Evolutionary conservation across 331 rosid genomes (phyloP).

Genomic region (Rosa hybrid): DNA sequence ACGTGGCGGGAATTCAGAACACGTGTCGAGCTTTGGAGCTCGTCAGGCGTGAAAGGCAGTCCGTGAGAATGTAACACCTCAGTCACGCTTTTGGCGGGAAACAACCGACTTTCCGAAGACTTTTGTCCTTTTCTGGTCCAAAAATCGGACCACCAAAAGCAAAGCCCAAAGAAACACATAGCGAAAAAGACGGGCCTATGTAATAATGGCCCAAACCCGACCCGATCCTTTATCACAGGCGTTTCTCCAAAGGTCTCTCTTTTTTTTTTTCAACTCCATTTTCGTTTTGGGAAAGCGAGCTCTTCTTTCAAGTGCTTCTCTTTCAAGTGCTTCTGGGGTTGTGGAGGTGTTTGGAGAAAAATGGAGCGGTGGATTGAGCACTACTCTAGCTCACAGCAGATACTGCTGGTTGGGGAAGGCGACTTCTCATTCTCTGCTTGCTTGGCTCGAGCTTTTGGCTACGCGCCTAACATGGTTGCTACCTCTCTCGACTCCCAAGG

Average conservation of each 20-base stretch:
- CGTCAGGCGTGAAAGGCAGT: neutral
- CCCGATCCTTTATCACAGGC: too few species aligned
- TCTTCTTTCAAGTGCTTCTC: neutral
- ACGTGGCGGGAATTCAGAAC: conserved; percentile 8
- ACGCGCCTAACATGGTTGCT: conserved; percentile 35
- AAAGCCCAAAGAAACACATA: neutral
- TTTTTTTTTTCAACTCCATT: neutral
- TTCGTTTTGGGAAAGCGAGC: neutral
- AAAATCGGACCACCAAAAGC: neutral
- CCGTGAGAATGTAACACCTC: neutral
- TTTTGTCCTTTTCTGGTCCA: neutral
- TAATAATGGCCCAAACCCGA: too few species aligned
- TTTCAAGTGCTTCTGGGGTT: neutral
- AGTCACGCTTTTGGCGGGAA: conserved; percentile 19
- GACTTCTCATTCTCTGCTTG: conserved; percentile 41
- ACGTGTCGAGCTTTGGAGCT: neutral
- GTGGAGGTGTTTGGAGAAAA: neutral
- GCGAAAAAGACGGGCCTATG: too few species aligned
- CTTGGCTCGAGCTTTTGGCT: conserved; percentile 33
- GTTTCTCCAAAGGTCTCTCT: neutral
- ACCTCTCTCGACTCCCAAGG: conserved; percentile 38
- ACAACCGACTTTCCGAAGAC: neutral
- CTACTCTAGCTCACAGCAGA: conserved; percentile 32
- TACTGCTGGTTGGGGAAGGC: conserved; percentile 47
- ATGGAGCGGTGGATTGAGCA: conserved; percentile 27